Evolutionary conservation across 2,329 filamentous ascomycete genomes (phyloP), one percentile per base, ranked within the genome.

Genomic region (Botrytis tulipae): DNA sequence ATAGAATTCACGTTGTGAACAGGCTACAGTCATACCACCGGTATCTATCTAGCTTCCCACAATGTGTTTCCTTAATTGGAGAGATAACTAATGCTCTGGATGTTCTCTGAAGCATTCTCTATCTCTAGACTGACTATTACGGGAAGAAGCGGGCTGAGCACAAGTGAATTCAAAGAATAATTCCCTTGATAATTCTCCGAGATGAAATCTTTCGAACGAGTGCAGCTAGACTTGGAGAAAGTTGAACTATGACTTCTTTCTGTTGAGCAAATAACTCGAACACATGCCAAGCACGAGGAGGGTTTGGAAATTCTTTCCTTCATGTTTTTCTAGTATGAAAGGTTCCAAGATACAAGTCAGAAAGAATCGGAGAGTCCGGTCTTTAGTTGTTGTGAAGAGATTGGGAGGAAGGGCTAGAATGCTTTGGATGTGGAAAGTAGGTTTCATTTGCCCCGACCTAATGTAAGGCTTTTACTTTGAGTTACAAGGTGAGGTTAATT

Each of bases 131-230:
- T 0, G 0, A 4, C 12, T 12, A n/a, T 14, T 0, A 14, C 22
- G 10, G 48, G 1, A n/a, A 51, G 2, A 14, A 4, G 5, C 25
- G 48, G 48, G 14, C 4, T n/a, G 8, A 37, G 22, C 12, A 54
- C 1, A n/a, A 35, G 44, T 0, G n/a, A 12, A 4, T 20, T 2
- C 22, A 51, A 37, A 14, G 22, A 51, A 20, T 37, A 3, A 7
- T 20, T 16, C 4, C 32, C 32, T 32, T 32, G 32, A 32, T 32
- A 51, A 1, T 9, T 18, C 7, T 35, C 16, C 16, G 20, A 6
- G 4, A n/a, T 18, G 22, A n/a, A 3, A 1, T n/a, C 1, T 51
- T 54, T 51, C 1, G 10, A 22, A 0, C 1, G 5, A 20, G 37
- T 1, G n/a, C 3, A n/a, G 22, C 32, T n/a, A 29, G 29, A 40